Evolutionary conservation across 2,329 filamentous ascomycete genomes (phyloP).

Genomic region (Ophiocordyceps camponoti-saundersi): DNA sequence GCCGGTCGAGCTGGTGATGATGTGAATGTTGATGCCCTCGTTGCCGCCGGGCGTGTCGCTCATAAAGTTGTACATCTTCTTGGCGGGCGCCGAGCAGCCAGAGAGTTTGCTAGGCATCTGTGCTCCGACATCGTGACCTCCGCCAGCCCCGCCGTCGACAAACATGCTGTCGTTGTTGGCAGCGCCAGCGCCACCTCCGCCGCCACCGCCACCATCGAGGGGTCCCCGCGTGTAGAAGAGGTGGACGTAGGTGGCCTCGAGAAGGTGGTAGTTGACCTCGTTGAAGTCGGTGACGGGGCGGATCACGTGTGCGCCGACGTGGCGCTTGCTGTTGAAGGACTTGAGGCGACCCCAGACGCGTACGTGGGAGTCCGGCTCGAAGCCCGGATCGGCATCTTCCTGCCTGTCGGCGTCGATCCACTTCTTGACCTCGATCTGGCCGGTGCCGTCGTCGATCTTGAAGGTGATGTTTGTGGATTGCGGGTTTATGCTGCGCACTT

Average conservation of each 20-base stretch:
- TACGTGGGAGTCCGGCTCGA: slow-evolving; percentile 62
- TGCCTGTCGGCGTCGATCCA: slow-evolving; percentile 55
- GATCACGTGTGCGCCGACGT: slow-evolving; percentile 66
- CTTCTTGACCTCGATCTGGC: slow-evolving; percentile 76
- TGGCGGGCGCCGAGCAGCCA: slow-evolving; percentile 39
- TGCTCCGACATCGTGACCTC: slow-evolving; percentile 19
- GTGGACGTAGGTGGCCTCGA: slow-evolving; percentile 82
- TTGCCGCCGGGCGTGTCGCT: slow-evolving; percentile 51
- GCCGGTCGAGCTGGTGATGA: slow-evolving; percentile 49
- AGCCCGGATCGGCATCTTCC: slow-evolving; percentile 29
- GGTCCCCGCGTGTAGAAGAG: slow-evolving; percentile 64
- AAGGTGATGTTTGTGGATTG: slow-evolving; percentile 87
- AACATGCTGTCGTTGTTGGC: slow-evolving; percentile 34
- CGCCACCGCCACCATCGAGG: slow-evolving; percentile 15
- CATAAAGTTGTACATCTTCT: slow-evolving; percentile 56
- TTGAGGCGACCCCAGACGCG: slow-evolving; percentile 76
- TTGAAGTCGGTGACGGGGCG: slow-evolving; percentile 71
- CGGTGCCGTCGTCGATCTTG: slow-evolving; percentile 89
- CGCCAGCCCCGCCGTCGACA: slow-evolving; percentile 31
- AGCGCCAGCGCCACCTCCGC: slow-evolving; percentile 11
- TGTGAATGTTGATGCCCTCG: slow-evolving; percentile 69
- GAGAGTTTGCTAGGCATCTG: slow-evolving; percentile 21
- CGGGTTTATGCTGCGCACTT: slow-evolving; percentile 73
- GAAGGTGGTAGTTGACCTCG: slow-evolving; percentile 81
- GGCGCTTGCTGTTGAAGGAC: slow-evolving; percentile 66